Conservation (phyloP, 2,329 filamentous ascomycete species). For the Chaetomium sp. region DNA sequence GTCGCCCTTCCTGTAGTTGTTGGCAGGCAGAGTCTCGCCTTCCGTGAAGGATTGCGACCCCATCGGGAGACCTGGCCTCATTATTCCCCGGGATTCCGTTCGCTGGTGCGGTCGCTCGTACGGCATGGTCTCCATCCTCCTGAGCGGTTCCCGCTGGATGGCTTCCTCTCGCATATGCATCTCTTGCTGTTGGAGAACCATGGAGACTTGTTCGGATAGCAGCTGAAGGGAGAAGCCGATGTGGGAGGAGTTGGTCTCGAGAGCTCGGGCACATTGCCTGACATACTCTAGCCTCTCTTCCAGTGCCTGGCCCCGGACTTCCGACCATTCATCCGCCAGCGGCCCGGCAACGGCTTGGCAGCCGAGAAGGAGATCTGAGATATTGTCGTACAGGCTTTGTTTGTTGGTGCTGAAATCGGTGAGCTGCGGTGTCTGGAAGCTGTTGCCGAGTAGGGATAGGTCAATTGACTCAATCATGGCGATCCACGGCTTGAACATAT, state of each 20-base stretch:
- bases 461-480: slow-evolving; percentile 90
- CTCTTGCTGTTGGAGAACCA: slow-evolving; percentile 54
- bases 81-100: slow-evolving; percentile 57
- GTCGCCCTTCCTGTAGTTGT: slow-evolving; percentile 60
- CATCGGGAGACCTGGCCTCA: slow-evolving; percentile 50
- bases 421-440: slow-evolving; percentile 80
- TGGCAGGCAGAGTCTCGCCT: slow-evolving; percentile 53
- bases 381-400: slow-evolving; percentile 89
- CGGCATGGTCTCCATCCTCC: slow-evolving; percentile 60
- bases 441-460: slow-evolving; percentile 74
- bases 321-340: slow-evolving; percentile 92
- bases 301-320: slow-evolving; percentile 84
- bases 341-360: slow-evolving; percentile 93
- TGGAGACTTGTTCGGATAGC: slow-evolving; percentile 77
- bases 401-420: slow-evolving; percentile 88
- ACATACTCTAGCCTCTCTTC: slow-evolving; percentile 85
- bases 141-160: slow-evolving; percentile 54
- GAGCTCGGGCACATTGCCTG: slow-evolving; percentile 71
- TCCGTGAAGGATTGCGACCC: slow-evolving; percentile 67
- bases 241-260: slow-evolving; percentile 85
- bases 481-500: slow-evolving; percentile 88
- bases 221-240: slow-evolving; percentile 86
- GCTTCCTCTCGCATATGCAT: slow-evolving; percentile 49
- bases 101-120: slow-evolving; percentile 59
- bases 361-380: slow-evolving; percentile 82